Conservation (phyloP, 2,329 filamentous ascomycete genomes). For the Thermoascus crustaceus region DNA sequence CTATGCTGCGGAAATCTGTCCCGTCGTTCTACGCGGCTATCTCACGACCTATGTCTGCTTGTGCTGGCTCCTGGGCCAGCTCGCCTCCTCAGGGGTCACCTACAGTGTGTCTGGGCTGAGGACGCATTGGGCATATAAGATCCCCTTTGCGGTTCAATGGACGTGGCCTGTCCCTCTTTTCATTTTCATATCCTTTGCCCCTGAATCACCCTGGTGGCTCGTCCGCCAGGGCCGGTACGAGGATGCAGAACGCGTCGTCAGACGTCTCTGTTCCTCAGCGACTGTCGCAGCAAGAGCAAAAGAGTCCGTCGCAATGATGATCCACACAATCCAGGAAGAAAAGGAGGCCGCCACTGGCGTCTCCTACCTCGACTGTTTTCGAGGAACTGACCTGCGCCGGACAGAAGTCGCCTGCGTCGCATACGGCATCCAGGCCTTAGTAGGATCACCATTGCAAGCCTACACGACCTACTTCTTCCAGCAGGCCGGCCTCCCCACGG, state of each 20-base stretch:
- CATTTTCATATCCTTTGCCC: conserved; percentile 37
- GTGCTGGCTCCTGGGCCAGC: conserved; percentile 51
- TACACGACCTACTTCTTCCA: conserved; percentile 35
- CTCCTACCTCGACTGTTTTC: conserved; percentile 23
- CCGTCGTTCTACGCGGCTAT: conserved; percentile 40
- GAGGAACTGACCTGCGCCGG: conserved; percentile 25
- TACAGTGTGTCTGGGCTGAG: conserved; percentile 30
- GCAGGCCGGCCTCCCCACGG: conserved; percentile 29
- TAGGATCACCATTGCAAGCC: conserved; percentile 28
- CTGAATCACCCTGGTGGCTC: conserved; percentile 47
- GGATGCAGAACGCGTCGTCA: conserved; percentile 34
- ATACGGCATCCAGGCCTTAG: conserved; percentile 35
- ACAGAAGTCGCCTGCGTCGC: conserved; percentile 34
- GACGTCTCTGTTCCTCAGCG: conserved; percentile 24
- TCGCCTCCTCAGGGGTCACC: conserved; percentile 44
- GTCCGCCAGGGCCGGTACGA: conserved; percentile 35
- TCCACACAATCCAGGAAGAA: conserved; percentile 28
- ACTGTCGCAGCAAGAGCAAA: neutral
- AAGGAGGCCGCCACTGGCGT: conserved; percentile 12
- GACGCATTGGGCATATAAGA: conserved; percentile 43
- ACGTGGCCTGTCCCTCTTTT: conserved; percentile 42
- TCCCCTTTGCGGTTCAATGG: conserved; percentile 48
- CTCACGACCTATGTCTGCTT: conserved; percentile 50
- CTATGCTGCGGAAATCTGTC: conserved; percentile 46
- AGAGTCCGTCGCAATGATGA: conserved; percentile 21